Base-by-base conservation (phyloP, 2,329 filamentous ascomycete species). In the Cytospora leucostoma region DNA sequence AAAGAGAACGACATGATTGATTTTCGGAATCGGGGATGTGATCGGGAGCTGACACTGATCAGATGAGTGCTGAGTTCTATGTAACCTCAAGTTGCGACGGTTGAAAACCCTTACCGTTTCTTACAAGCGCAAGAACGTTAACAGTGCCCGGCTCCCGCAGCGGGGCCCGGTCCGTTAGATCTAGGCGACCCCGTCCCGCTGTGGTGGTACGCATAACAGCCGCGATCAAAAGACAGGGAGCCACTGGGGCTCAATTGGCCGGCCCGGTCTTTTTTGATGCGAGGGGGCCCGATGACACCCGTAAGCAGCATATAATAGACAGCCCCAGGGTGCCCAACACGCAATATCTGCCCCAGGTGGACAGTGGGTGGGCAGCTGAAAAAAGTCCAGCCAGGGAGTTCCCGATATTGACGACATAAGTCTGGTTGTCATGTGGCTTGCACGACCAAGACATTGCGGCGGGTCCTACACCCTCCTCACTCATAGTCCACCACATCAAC, bases 1-100 rank as follows among this genome's bases (percentile, higher is more conserved):
- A 89, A 89, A 50, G 84, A 84, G 70, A 87, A 87, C 5, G 82
- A 77, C 79, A 76, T 75, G 60, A 44, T 33, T 15, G 50, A 33
- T 15, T 44, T 4, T 33, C 15, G 44, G 38, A 17, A 19, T 7
- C n/a, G 44, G 21, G n/a, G n/a, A 21, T 47, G 44, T 5, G 8
- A 47, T n/a, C 11, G 19, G n/a, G 12, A 21, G 44, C n/a, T 19
- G 11, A 47, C 11, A 47, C 21, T 19, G 44, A 47, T 10, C 44
- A 47, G 21, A 47, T 55, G 51, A 21, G 11, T 19, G 38, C 19
- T n/a, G 21, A 34, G 40, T 35, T 32, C 49, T 59, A n/a, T 27
- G 47, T 32, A 21, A 35, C 13, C 17, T 17, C 10, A 37, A n/a
- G 6, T 7, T 15, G 15, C 17, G 0, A 34, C 34, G 33, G n/a